These are phyloP conservation scores for Strigomonas culicis DNA, from an alignment of 208 protist species.

Conservation along the genomic window DNA sequence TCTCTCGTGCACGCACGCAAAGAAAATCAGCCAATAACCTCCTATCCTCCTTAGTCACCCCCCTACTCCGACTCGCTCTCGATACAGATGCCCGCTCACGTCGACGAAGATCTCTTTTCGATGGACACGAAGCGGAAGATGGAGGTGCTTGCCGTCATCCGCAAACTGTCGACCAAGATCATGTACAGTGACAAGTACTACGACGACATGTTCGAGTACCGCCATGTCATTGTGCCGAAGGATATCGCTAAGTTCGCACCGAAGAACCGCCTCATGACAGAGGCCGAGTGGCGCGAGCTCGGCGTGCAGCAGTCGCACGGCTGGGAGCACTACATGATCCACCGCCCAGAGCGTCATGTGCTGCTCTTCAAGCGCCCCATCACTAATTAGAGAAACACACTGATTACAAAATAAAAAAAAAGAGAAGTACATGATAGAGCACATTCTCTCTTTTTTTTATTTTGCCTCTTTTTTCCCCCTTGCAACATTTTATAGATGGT, in stretches of 20 bases:
- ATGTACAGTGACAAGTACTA: constrained; percentile 97
- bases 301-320: constrained; percentile 97
- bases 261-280: constrained; percentile 90
- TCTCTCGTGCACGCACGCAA: not conserved
- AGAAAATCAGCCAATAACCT: not conserved
- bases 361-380: constrained; percentile 93
- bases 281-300: constrained; percentile 96
- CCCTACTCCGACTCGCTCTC: constrained; percentile 3
- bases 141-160: constrained; percentile 71
- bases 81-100: not conserved
- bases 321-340: constrained; percentile 98
- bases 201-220: constrained; percentile 95
- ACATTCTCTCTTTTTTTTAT: not conserved
- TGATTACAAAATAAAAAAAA: not conserved
- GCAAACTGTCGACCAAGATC: constrained; percentile 86
- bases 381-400: constrained; percentile 22
- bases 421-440: not conserved
- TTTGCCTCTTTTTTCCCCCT: constrained; percentile 5
- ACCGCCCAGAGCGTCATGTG: constrained; percentile 96
- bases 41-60: not conserved
- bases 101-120: constrained; percentile 68
- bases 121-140: constrained; percentile 68
- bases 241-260: constrained; percentile 92
- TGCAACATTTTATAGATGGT: too few relatives aligned
- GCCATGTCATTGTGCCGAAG: constrained; percentile 97